Conservation (phyloP, 1,284 basidiomycete genomes). For the Erythrobasidium hasegawianum region DNA sequence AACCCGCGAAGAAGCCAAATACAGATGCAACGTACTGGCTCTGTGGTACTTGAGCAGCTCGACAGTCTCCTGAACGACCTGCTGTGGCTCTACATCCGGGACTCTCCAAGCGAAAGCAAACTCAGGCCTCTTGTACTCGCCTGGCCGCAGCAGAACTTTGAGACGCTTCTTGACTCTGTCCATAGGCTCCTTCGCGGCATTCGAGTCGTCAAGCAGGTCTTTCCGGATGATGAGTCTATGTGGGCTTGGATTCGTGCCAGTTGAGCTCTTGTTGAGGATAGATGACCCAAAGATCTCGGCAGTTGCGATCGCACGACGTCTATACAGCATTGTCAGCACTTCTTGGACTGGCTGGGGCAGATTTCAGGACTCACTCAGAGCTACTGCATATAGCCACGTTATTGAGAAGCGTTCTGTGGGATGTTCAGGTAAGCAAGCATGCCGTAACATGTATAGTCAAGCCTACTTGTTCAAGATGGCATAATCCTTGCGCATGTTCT, state of each 20-base stretch:
- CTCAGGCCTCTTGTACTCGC: constrained; percentile 87
- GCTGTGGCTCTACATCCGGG: constrained; percentile 37
- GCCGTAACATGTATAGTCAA: no score
- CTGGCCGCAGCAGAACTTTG: constrained; percentile 86
- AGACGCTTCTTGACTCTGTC: constrained; percentile 82
- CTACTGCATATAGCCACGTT: constrained; percentile 46
- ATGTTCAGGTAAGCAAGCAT: neutral
- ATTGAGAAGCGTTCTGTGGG: constrained; percentile 40
- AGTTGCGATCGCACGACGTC: constrained; percentile 87
- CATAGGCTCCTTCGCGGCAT: constrained; percentile 88
- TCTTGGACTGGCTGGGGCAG: no score
- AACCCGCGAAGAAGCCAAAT: no score
- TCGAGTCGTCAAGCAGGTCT: constrained; percentile 95
- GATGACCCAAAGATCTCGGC: constrained; percentile 76
- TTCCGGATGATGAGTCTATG: constrained; percentile 79
- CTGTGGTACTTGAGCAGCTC: constrained; percentile 82
- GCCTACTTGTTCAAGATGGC: constrained; percentile 43
- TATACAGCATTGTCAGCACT: no score
- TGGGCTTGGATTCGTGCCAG: constrained; percentile 43
- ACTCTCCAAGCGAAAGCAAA: constrained; percentile 71
- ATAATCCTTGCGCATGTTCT: constrained; percentile 53
- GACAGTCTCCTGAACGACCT: constrained; percentile 71
- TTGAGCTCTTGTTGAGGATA: constrained; percentile 41
- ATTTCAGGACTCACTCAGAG: constrained; percentile 46
- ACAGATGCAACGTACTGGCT: constrained; percentile 47